Conservation (phyloP, 2,329 filamentous ascomycete species). For the Penicillium sp. region DNA sequence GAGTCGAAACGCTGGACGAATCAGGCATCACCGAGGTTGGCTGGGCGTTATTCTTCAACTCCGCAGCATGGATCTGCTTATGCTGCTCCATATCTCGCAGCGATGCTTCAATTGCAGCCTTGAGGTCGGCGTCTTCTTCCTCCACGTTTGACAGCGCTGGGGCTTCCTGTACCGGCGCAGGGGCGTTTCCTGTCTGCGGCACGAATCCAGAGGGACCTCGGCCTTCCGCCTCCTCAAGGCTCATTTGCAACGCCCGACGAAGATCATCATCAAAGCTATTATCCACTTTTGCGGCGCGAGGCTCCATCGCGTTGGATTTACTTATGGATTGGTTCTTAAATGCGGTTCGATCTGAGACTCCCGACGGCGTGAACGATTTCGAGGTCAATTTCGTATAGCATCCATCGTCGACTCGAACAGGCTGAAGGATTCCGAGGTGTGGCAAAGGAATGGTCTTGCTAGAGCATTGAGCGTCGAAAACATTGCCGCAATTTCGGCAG, state of each 20-base stretch:
- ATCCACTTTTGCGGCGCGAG: constrained; percentile 81
- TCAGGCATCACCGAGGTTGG: constrained; percentile 50
- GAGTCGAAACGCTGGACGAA: constrained; percentile 43
- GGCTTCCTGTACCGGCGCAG: constrained; percentile 40
- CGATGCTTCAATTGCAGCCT: constrained; percentile 92
- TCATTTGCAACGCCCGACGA: constrained; percentile 93
- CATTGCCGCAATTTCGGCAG: constrained; percentile 95
- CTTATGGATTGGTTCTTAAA: constrained; percentile 52
- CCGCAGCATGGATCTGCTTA: constrained; percentile 83
- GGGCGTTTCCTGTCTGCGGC: constrained; percentile 55
- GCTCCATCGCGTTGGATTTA: constrained; percentile 81
- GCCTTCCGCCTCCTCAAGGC: constrained; percentile 83
- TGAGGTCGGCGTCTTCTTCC: constrained; percentile 88
- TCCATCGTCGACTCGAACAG: constrained; percentile 92
- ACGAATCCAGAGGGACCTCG: constrained; percentile 69
- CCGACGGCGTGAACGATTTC: constrained; percentile 52
- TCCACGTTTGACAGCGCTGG: constrained; percentile 50
- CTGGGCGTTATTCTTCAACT: constrained; percentile 74
- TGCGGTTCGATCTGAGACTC: constrained; percentile 40
- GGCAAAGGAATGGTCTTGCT: constrained; percentile 83
- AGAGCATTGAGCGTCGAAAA: constrained; percentile 94
- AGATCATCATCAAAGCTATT: constrained; percentile 93
- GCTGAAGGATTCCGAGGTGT: constrained; percentile 85
- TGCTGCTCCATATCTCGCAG: constrained; percentile 97
- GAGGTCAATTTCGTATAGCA: constrained; percentile 88